Evolutionary conservation across 164 flowering plant genomes (phyloP), one percentile per base, ranked within the genome.

Genomic region (Piper betle): DNA sequence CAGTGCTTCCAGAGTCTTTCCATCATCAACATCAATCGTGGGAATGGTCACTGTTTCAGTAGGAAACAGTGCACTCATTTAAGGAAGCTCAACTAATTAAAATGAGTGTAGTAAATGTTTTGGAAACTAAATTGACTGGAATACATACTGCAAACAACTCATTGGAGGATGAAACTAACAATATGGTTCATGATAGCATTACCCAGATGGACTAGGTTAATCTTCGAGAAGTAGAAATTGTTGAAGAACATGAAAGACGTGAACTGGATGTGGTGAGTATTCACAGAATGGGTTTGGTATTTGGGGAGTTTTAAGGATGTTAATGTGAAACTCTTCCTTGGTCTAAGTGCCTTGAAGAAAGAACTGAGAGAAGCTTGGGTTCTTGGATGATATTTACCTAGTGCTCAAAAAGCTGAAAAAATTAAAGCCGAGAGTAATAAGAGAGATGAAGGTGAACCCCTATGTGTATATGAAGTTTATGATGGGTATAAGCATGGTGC

Each of bases 181-280:
- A n/a, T n/a, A n/a, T n/a, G n/a, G n/a, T n/a, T n/a, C n/a, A n/a
- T n/a, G n/a, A n/a, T n/a, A n/a, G n/a, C n/a, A n/a, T n/a, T n/a
- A n/a, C n/a, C n/a, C n/a, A n/a, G 59, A 42, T 55, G 62, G 99
- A 94, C 73, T 85, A 89, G 96, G 78, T 78, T 61, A 59, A 80
- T 66, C 68, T 84, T 56, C 58, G 40, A 57, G 84, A 87, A 76
- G 77, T 88, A 16, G 87, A 88, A 64, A 73, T 57, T 19, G 62
- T 68, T 71, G 96, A 87, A 77, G 96, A 94, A 58, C 70, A 69
- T 62, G 93, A 86, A 66, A 88, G 75, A 59, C 75, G 76, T 52
- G 99, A 94, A 80, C 71, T 60, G 65, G 88, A 82, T 67, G 91
- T 91, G 95, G 99, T 88, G 75, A 59, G 62, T 69, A 55, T 3